phyloP scores from a whole-genome alignment of 2,329 filamentous ascomycete genomes.

The Pseudopithomyces maydicus region DNA sequence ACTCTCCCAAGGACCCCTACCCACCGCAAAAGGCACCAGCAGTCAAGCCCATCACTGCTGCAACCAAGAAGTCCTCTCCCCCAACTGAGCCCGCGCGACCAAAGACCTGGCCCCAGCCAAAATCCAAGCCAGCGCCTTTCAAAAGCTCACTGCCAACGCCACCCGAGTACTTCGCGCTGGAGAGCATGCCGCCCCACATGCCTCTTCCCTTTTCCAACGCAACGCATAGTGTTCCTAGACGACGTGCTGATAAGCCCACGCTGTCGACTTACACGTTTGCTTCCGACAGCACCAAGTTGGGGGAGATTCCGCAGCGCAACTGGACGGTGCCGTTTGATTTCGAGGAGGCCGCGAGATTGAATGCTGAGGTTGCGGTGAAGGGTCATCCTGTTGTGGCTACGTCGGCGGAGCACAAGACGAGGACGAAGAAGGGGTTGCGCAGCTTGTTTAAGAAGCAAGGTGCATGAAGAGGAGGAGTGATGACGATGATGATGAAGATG shows the following conservation, averaged over 20 bases:
- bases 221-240: conserved; percentile 26
- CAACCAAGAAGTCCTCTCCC: conserved; percentile 21
- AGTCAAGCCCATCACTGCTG: background rate
- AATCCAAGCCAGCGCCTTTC: conserved; percentile 15
- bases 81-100: conserved; percentile 30
- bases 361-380: conserved; percentile 41
- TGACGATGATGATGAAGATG: background rate
- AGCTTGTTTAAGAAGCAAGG: conserved; percentile 24
- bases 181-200: conserved; percentile 18
- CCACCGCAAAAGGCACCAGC: conserved; percentile 10
- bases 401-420: conserved; percentile 12
- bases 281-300: conserved; percentile 54
- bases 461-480: background rate
- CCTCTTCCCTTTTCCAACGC: conserved; percentile 19
- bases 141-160: conserved; percentile 6
- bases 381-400: conserved; percentile 11
- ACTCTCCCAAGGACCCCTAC: conserved; percentile 19
- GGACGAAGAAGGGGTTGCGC: conserved; percentile 27
- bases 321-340: conserved; percentile 52
- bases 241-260: conserved; percentile 37
- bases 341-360: conserved; percentile 48
- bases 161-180: conserved; percentile 9
- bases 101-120: conserved; percentile 28
- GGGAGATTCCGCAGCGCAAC: conserved; percentile 53
- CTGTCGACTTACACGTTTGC: conserved; percentile 51